These are phyloP conservation scores for Aspergillus affinis DNA, from an alignment of 495 filamentous ascomycete species.

Conservation along the genomic window DNA sequence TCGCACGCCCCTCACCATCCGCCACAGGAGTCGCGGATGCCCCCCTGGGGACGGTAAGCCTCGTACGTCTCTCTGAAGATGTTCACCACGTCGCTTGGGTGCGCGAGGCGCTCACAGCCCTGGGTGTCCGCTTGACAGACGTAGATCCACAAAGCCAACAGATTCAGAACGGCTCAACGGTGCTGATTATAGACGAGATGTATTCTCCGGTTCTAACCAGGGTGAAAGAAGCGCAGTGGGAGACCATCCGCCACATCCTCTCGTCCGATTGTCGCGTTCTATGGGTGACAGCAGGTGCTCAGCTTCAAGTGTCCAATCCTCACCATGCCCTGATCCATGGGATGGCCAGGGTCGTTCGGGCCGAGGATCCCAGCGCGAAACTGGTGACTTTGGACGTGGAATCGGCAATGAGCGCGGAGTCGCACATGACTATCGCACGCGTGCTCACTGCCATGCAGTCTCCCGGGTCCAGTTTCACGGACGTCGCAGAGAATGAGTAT, in stretches of 20 bases:
- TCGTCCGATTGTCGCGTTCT: constrained; percentile 13
- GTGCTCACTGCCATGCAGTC: no score
- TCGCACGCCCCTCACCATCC: no score
- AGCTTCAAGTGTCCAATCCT: constrained; percentile 28
- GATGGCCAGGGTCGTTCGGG: constrained; percentile 26
- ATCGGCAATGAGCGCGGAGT: constrained; percentile 8
- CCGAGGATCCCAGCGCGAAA: constrained; percentile 24
- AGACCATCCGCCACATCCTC: constrained; percentile 1
- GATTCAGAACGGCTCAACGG: neutral
- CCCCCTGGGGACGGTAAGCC: no score
- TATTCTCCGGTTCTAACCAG: constrained; percentile 5
- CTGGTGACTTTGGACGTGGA: constrained; percentile 37
- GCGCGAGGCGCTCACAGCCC: no score
- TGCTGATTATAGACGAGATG: constrained; percentile 6
- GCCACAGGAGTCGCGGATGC: no score
- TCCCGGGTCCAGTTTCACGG: no score
- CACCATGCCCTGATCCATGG: constrained; percentile 28
- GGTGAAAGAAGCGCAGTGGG: constrained; percentile 8
- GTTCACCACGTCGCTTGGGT: no score
- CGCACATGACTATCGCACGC: neutral
- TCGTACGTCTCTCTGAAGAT: no score
- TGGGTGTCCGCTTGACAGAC: no score
- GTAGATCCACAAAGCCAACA: no score
- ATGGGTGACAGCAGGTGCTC: constrained; percentile 36
- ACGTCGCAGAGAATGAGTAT: no score